Evolutionary conservation across 257 asterid genomes (phyloP), one percentile per base, ranked within the genome.

Genomic region (Nicotiana knightiana): DNA sequence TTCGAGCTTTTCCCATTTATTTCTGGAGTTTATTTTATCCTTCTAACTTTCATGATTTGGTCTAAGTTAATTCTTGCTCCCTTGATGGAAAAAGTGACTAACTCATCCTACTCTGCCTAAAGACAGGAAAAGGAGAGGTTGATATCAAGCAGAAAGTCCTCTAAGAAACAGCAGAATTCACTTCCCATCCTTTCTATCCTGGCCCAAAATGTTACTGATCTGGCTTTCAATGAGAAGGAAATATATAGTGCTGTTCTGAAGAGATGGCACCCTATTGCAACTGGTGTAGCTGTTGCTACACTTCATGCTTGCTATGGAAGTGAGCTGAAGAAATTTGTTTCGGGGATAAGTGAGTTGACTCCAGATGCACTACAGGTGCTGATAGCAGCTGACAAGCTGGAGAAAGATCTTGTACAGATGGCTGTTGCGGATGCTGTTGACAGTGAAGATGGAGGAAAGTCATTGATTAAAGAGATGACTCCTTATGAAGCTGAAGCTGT

Each of bases 361-460:
- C 99, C 99, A 33, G 97, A 92, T 87, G 92, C 95, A 62, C 89
- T 95, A 88, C 98, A 93, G 90, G 97, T 95, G 85, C 89, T 95
- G 81, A 90, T 95, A 86, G 90, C 95, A 11, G 93, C 99, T 63
- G 98, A 93, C 82, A 93, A 91, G 84, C 91, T 95, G 82, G 99
- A 95, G 85, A 95, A 92, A 68, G 94, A 92, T 87, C 92, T 95
- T 46, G 97, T 95, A 46, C 91, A 91, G 87, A 93, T 95, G 96
- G 99, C 97, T 26, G 99, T 95, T 85, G 89, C 90, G 33, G 97
- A 95, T 89, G 89, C 97, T 9, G 92, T 87, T 67, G 98, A 93
- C 82, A 93, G 99, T 84, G 99, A 93, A 82, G 99, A 95, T 87
- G 98, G 98, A 86, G 99, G 99, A 55, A 95, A 95, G 85, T 92